Evolutionary conservation across 208 protist species (phyloP).

Genomic region (Leishmania turanica): DNA sequence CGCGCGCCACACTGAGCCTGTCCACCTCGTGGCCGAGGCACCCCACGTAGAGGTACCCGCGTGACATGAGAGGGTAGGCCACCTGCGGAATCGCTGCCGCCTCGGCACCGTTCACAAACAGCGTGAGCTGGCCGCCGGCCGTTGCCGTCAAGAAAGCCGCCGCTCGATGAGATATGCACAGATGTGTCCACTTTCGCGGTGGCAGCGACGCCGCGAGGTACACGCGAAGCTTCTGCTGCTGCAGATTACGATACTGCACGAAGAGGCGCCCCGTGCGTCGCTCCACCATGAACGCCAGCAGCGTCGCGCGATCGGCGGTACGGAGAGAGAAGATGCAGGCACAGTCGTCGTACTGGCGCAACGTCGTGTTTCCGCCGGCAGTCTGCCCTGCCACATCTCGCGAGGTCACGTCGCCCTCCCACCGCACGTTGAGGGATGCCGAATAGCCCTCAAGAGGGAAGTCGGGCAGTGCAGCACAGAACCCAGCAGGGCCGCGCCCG

Average conservation of each 20-base stretch:
- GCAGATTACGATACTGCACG: constrained; percentile 35
- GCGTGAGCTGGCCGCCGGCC: constrained; percentile 36
- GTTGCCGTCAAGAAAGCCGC: constrained; percentile 24
- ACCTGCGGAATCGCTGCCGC: constrained; percentile 30
- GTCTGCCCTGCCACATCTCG: neutral
- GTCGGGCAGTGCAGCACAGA: constrained; percentile 55
- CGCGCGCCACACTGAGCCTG: constrained; percentile 37
- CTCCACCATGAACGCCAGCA: constrained; percentile 36
- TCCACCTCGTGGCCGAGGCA: constrained; percentile 63
- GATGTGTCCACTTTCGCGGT: constrained; percentile 27
- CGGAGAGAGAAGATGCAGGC: constrained; percentile 31
- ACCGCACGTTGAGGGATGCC: constrained; percentile 67
- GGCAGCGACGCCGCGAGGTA: constrained; percentile 20
- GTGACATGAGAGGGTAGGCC: constrained; percentile 50
- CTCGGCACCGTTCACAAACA: constrained; percentile 62
- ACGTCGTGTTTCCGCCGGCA: neutral
- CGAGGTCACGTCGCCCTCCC: constrained; percentile 32
- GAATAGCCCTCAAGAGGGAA: constrained; percentile 79
- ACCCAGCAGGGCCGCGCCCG: constrained; percentile 44
- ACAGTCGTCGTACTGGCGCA: constrained; percentile 2
- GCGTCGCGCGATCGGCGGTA: constrained; percentile 31
- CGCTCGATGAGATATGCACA: constrained; percentile 26
- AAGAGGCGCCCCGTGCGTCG: constrained; percentile 22
- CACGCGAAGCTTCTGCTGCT: constrained; percentile 32
- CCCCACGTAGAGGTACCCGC: constrained; percentile 60